Percentiles rank a stretch among this genome's conserved stretches.
These are phyloP conservation scores for Lentinula edodes DNA, from an alignment of 768 basidiomycete species.

Conservation along the genomic window DNA sequence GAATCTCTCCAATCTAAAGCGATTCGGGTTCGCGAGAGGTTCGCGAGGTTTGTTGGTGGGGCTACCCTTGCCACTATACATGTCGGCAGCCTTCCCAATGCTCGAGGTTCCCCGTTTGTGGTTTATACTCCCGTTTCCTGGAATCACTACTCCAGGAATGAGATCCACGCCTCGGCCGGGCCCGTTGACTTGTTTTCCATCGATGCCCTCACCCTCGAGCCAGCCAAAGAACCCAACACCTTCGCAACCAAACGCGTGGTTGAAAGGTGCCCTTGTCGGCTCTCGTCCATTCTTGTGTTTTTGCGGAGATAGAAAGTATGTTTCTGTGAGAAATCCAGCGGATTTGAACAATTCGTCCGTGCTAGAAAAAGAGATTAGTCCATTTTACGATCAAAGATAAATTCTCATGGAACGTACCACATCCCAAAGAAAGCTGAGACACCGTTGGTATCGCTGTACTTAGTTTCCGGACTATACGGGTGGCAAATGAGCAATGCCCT, in stretches of 20 bases:
- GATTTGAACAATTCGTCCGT: conserved; percentile 76
- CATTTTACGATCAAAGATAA: not conserved
- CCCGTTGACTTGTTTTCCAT: conserved; percentile 5
- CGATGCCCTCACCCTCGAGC: conserved; percentile 53
- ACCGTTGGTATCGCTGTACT: conserved; percentile 63
- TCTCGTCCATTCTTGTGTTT: conserved; percentile 29
- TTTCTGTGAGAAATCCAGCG: conserved; percentile 70
- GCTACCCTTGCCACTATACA: not conserved
- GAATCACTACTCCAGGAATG: conserved; percentile 11
- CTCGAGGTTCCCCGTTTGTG: conserved; percentile 3
- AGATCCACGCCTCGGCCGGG: conserved; percentile 16
- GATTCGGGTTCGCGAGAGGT: conserved; percentile 23
- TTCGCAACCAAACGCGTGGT: conserved; percentile 54
- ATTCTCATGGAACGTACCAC: conserved; percentile 38
- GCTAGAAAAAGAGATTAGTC: conserved; percentile 25
- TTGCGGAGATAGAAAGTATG: conserved; percentile 38
- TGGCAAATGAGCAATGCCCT: not conserved
- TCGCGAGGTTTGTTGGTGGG: not conserved
- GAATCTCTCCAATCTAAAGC: conserved; percentile 59
- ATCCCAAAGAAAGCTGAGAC: conserved; percentile 67
- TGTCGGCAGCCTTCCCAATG: conserved; percentile 5
- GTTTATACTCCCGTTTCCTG: not conserved
- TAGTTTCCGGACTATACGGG: conserved; percentile 45
- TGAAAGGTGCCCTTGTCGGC: conserved; percentile 61
- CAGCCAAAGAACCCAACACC: conserved; percentile 61